Base-by-base conservation (phyloP, 805 yeast genomes). In the Spathaspora gorwiae region DNA sequence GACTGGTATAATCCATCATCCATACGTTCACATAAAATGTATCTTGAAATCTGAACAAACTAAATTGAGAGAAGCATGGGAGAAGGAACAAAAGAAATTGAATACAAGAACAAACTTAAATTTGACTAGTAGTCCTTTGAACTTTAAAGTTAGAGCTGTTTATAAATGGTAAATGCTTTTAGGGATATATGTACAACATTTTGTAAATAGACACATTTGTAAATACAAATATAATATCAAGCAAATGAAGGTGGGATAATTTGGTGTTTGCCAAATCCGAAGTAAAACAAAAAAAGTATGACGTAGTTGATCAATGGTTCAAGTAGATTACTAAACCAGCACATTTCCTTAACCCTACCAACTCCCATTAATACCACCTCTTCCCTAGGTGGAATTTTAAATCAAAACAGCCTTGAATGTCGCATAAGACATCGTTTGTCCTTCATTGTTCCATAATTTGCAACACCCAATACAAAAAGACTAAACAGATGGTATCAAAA, bases 11-110 rank as follows among this genome's bases (percentile, higher is more conserved):
- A 76, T 86, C 42, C 76, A 74, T 30, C 94, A 87, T 58, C 81
- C 86, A 49, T 85, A 78, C 61, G 82, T 89, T 43, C 96, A 92
- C 64, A 80, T 90, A 30, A 81, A 84, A 68, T 87, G 87, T 38
- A 75, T 92, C 47, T 71, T 92, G 47, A 84, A 81, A 61, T 77
- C 88, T 5, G 74, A 79, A 39, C 80, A 79, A 52, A 86, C 95
- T 11, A 68, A 73, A 56, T 61, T 68, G 49, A 76, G 95, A 64
- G 58, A 79, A 44, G 77, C 70, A 12, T 79, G 77, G 70, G 95
- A 87, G 59, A 66, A 72, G 49, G 65, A 72, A 44, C 68, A 73
- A 52, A 77, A 76, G 57, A 65, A 70, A 47, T 54, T 63, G 24
- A 70, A 61, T 43, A 72, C 70, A 50, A 82, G 78, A 60, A 86